Percentiles rank a stretch among this genome's conserved stretches.
Conservation (phyloP, 2,329 filamentous ascomycete genomes). For the Paraphoma chrysanthemicola region DNA sequence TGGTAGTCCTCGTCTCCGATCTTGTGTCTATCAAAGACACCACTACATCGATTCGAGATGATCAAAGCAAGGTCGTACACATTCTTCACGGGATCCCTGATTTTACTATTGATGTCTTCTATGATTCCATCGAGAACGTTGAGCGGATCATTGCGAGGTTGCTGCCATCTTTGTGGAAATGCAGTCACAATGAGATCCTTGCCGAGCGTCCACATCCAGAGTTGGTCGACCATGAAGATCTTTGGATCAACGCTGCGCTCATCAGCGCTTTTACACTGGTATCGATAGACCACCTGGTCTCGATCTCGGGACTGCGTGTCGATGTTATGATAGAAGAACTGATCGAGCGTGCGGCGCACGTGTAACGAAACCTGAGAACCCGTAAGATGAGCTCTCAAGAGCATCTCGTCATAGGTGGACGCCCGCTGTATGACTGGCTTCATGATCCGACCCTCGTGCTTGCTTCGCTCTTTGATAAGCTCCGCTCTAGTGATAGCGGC, state of each 20-base stretch:
- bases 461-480: constrained; percentile 26
- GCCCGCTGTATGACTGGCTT: constrained; percentile 31
- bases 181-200: constrained; percentile 66
- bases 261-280: constrained; percentile 52
- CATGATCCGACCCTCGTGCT: constrained; percentile 15
- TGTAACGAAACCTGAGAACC: constrained; percentile 59
- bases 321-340: constrained; percentile 71
- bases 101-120: constrained; percentile 71
- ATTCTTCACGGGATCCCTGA: constrained; percentile 63
- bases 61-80: constrained; percentile 69
- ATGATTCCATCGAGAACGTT: constrained; percentile 70
- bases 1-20: constrained; percentile 67
- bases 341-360: constrained; percentile 68
- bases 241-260: constrained; percentile 57
- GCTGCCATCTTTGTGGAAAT: constrained; percentile 65
- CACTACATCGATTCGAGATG: constrained; percentile 66
- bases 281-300: constrained; percentile 71
- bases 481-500: constrained; percentile 56
- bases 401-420: constrained; percentile 52
- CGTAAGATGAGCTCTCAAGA: constrained; percentile 58
- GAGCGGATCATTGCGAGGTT: constrained; percentile 67
- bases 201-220: constrained; percentile 70
- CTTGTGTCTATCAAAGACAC: constrained; percentile 66
- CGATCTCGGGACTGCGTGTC: constrained; percentile 66
- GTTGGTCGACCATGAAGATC: constrained; percentile 73